phyloP scores from a whole-genome alignment of 805 yeast species.

The Lipomyces orientalis region DNA sequence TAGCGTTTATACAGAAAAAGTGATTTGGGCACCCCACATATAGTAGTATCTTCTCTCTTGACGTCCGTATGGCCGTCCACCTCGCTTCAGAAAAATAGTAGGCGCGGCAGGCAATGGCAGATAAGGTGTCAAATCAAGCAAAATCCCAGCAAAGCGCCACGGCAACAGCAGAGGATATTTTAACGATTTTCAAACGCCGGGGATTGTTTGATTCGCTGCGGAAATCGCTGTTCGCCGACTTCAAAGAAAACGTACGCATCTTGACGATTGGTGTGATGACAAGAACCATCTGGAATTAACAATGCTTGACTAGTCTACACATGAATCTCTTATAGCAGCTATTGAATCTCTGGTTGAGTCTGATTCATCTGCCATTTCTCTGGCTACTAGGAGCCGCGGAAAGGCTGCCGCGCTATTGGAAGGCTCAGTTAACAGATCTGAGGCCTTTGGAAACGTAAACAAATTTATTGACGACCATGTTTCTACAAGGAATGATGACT shows the following conservation, averaged over 20 bases:
- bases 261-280: background rate
- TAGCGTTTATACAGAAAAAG: too few relatives aligned
- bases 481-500: conserved; percentile 16
- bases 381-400: conserved; percentile 32
- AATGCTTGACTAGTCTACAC: conserved; percentile 3
- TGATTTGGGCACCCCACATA: too few relatives aligned
- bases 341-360: conserved; percentile 24
- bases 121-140: background rate
- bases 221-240: conserved; percentile 32
- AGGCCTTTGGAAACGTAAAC: conserved; percentile 31
- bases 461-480: conserved; percentile 35
- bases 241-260: conserved; percentile 34
- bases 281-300: background rate
- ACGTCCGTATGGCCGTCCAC: background rate
- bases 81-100: background rate
- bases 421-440: conserved; percentile 38
- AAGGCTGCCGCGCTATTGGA: conserved; percentile 39
- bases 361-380: conserved; percentile 24
- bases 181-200: conserved; percentile 34
- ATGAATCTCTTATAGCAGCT: conserved; percentile 20
- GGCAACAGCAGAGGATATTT: conserved; percentile 50
- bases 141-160: background rate
- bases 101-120: background rate
- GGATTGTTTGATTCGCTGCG: conserved; percentile 39
- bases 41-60: background rate